These are phyloP conservation scores for Epichloe glyceriae DNA, from an alignment of 2,329 filamentous ascomycete species.

Conservation along the genomic window DNA sequence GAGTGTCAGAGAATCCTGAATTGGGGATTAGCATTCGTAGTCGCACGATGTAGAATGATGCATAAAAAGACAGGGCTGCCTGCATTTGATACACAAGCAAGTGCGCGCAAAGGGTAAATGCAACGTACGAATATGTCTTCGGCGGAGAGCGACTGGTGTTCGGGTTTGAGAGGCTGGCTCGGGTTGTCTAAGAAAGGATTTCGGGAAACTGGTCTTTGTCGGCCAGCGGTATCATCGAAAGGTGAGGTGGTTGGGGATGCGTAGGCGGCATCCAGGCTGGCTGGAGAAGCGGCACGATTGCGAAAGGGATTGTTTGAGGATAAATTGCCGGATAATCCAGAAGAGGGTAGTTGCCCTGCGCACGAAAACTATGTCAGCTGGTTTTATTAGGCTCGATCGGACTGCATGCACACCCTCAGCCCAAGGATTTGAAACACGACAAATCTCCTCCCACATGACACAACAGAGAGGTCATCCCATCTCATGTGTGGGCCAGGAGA, in stretches of 20 bases:
- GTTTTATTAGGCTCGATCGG: conserved; percentile 2
- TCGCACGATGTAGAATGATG: too few species aligned
- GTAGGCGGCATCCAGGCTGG: conserved; percentile 21
- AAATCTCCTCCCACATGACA: conserved; percentile 8
- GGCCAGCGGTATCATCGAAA: conserved; percentile 41
- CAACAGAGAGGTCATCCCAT: conserved; percentile 3
- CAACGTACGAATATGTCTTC: conserved; percentile 67
- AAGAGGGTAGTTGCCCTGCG: conserved; percentile 11
- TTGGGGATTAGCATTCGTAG: conserved; percentile 8
- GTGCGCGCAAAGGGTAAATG: not conserved
- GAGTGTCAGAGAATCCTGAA: conserved; percentile 54
- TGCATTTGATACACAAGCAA: not conserved
- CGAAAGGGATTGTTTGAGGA: conserved; percentile 75
- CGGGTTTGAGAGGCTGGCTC: conserved; percentile 25
- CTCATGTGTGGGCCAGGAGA: conserved; percentile 1
- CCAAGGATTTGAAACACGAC: conserved; percentile 12
- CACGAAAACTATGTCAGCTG: conserved; percentile 4
- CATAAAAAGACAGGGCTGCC: not conserved
- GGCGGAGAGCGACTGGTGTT: conserved; percentile 37
- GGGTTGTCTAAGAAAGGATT: conserved; percentile 63
- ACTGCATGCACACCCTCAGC: not conserved
- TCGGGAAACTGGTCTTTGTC: conserved; percentile 48
- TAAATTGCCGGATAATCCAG: conserved; percentile 49
- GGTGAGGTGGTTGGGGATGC: conserved; percentile 36
- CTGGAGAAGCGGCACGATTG: conserved; percentile 55